Evolutionary conservation across 768 basidiomycete species (phyloP), one percentile per base, ranked within the genome.

Genomic region (Suillus decipiens): DNA sequence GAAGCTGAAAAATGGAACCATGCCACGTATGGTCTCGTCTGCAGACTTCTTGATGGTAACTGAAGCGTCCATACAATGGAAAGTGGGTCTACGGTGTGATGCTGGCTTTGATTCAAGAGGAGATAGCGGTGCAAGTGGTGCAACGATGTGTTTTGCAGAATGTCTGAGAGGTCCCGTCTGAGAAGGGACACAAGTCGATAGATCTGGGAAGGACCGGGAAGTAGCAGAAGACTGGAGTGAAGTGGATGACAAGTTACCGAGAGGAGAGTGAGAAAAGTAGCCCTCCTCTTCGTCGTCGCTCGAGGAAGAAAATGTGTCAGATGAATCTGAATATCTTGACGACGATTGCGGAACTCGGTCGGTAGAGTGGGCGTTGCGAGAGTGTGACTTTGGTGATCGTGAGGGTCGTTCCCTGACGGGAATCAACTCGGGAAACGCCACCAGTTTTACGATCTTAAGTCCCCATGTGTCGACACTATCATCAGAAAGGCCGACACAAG

Each of bases 1-100:
- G 70, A 93, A 89, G 66, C 86, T 89, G 75, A 93, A 87, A 77
- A 94, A 93, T 3, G 90, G 86, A n/a, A 88, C 80, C n/a, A 58
- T 64, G 14, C 66, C 57, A 51, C 62, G 65, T 48, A 22, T 42
- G 22, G 15, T 41, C n/a, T 62, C 56, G 8, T 62, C 39, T 39
- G 39, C 39, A 41, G 51, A 22, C 50, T 64, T 67, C 61, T 61
- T 72, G 51, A 67, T 64, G 54, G 60, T 47, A 28, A 67, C 68
- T 17, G 55, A 28, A 14, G 64, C 10, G 31, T 42, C 37, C 45
- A 60, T 54, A 22, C 65, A 63, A 59, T 53, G 45, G 48, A 64
- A 36, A 37, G 56, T 54, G 28, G 61, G 64, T 59, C 54, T 66
- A 48, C 37, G 63, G 45, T 63, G 58, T 57, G 58, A 42, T 7